phyloP scores from a whole-genome alignment of 805 yeast genomes.

The Kazachstania kunashirensis region DNA sequence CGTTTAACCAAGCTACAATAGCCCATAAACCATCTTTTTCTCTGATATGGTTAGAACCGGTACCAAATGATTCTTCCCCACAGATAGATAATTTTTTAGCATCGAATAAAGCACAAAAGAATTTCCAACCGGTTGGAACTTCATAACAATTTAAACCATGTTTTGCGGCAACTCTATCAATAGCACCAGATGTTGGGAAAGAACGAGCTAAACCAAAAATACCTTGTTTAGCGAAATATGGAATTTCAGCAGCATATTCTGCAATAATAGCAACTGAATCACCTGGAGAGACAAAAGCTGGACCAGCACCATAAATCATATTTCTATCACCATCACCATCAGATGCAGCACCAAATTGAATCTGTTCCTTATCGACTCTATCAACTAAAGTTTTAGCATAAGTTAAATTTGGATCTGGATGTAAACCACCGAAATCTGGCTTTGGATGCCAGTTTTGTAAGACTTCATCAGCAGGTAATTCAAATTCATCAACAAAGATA shows the following conservation, averaged over 20 bases:
- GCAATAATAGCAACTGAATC: slow-evolving; percentile 97
- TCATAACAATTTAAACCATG: slow-evolving; percentile 74
- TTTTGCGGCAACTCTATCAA: slow-evolving; percentile 78
- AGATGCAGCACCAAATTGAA: slow-evolving; percentile 96
- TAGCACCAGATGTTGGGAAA: slow-evolving; percentile 94
- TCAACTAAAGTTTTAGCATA: slow-evolving; percentile 84
- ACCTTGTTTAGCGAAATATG: slow-evolving; percentile 82
- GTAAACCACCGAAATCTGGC: slow-evolving; percentile 94
- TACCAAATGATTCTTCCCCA: slow-evolving; percentile 97
- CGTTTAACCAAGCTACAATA: slow-evolving; percentile 91
- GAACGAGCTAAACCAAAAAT: slow-evolving; percentile 90
- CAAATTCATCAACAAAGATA: slow-evolving; percentile 76
- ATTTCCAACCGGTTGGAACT: slow-evolving; percentile 99
- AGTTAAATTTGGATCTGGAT: slow-evolving; percentile 95
- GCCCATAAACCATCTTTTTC: slow-evolving; percentile 99
- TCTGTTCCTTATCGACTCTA: slow-evolving; percentile 68
- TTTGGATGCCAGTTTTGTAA: slow-evolving; percentile 72
- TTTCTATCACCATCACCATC: slow-evolving; percentile 99
- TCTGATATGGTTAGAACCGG: slow-evolving; percentile 94
- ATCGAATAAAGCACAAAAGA: slow-evolving; percentile 91
- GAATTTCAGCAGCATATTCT: slow-evolving; percentile 82
- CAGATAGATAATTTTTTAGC: slow-evolving; percentile 89
- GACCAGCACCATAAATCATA: slow-evolving; percentile 91
- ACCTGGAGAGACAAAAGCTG: slow-evolving; percentile 92
- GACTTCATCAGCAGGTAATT: slow-evolving; percentile 50